These are phyloP conservation scores for Brettanomyces bruxellensis DNA, from an alignment of 805 yeast species.

Conservation along the genomic window DNA sequence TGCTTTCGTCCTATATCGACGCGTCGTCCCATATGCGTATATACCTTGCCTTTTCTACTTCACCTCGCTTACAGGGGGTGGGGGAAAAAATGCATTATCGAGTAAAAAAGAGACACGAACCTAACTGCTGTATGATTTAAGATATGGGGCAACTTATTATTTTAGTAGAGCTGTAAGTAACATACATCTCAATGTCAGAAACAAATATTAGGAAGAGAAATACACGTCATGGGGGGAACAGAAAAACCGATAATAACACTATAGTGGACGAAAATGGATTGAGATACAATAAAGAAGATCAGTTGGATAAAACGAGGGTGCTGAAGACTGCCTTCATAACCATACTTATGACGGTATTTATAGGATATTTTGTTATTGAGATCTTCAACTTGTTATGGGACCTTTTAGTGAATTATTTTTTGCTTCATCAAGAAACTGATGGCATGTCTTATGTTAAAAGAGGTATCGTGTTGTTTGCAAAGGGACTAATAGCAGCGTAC, in stretches of 20 bases:
- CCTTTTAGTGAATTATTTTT: slow-evolving; percentile 3
- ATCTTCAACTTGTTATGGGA: slow-evolving; percentile 8
- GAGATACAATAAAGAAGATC: slow-evolving; percentile 15
- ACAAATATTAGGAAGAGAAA: background rate
- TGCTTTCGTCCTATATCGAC: too few species aligned
- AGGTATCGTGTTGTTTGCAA: slow-evolving; percentile 8
- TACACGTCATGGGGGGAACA: background rate
- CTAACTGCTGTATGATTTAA: too few species aligned
- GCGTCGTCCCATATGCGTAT: too few species aligned
- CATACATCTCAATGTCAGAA: background rate
- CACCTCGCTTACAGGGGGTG: too few species aligned
- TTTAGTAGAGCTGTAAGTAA: background rate
- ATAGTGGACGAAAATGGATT: slow-evolving; percentile 6
- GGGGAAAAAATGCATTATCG: too few species aligned
- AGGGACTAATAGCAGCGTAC: slow-evolving; percentile 10
- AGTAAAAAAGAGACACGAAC: too few species aligned
- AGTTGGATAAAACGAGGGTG: slow-evolving; percentile 9
- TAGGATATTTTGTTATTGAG: slow-evolving; percentile 8
- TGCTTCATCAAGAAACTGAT: background rate
- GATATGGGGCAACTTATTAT: too few species aligned
- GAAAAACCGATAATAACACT: background rate
- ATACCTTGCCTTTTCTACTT: too few species aligned
- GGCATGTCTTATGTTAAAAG: slow-evolving; percentile 7
- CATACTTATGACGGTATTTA: slow-evolving; percentile 3
- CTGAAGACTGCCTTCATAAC: slow-evolving; percentile 14